Percentiles rank a stretch among this genome's conserved stretches.
These are phyloP conservation scores for Blepharisma stoltei DNA, from an alignment of 73 alveolate genomes.

Conservation along the genomic window DNA sequence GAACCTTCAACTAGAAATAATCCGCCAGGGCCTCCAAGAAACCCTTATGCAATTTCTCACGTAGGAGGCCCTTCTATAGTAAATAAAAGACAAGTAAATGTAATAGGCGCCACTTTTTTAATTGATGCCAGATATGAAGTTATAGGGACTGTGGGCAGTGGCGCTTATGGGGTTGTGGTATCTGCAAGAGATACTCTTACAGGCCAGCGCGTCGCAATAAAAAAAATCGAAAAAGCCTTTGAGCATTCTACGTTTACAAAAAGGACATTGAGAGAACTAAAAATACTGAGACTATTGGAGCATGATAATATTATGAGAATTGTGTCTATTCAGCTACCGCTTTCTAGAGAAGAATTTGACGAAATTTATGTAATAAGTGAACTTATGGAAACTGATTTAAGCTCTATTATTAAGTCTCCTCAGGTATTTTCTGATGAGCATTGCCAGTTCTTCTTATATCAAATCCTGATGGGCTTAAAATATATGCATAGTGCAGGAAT, in stretches of 20 bases:
- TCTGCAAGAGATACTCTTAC: slow-evolving; percentile 51
- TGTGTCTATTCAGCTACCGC: slow-evolving; percentile 58
- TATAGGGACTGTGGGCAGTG: slow-evolving; percentile 29
- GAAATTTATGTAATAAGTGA: slow-evolving; percentile 91
- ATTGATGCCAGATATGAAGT: slow-evolving; percentile 4
- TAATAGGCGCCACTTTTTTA: background rate
- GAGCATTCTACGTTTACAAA: slow-evolving; percentile 76
- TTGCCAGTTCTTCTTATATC: slow-evolving; percentile 89
- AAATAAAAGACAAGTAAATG: background rate
- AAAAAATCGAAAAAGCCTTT: slow-evolving; percentile 83
- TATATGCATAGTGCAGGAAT: slow-evolving; percentile 89
- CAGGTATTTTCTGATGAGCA: slow-evolving; percentile 92
- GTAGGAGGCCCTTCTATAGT: slow-evolving; percentile 14
- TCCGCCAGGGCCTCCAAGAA: background rate
- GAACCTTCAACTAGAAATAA: too few relatives aligned
- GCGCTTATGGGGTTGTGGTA: slow-evolving; percentile 42
- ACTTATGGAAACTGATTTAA: slow-evolving; percentile 97
- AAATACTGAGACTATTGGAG: slow-evolving; percentile 60
- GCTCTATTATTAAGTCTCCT: slow-evolving; percentile 83
- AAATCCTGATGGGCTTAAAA: slow-evolving; percentile 86
- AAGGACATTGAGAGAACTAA: slow-evolving; percentile 77
- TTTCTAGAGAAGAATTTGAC: slow-evolving; percentile 54
- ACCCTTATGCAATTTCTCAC: background rate
- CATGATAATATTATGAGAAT: slow-evolving; percentile 71
- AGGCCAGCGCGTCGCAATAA: slow-evolving; percentile 58